Percentiles rank a stretch among this genome's conserved stretches.
phyloP scores from a whole-genome alignment of 108 stramenopile genomes.

The Mediolabrus comicus region DNA sequence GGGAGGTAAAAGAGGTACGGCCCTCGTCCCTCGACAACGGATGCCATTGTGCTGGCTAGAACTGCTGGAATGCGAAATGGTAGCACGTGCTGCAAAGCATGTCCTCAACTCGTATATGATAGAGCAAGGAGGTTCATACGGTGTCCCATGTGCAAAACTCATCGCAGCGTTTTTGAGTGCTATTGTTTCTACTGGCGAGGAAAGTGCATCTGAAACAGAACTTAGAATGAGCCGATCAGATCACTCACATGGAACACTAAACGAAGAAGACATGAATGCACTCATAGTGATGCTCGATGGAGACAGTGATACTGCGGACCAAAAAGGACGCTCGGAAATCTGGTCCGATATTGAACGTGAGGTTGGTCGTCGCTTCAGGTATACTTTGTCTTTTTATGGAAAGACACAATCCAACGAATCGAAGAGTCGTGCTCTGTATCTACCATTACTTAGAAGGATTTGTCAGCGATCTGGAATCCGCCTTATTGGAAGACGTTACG shows the following conservation, averaged over 20 bases:
- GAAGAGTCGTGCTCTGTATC: constrained; percentile 45
- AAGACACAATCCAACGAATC: constrained; percentile 3
- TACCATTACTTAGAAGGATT: constrained; percentile 81
- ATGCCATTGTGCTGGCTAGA: constrained; percentile 93
- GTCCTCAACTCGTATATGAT: constrained; percentile 75
- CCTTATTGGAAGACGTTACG: constrained; percentile 75
- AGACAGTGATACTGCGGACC: constrained; percentile 36
- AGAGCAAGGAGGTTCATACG: constrained; percentile 53
- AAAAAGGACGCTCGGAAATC: constrained; percentile 54
- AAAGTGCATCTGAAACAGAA: constrained; percentile 78
- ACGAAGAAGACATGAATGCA: constrained; percentile 47
- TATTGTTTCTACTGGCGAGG: constrained; percentile 77
- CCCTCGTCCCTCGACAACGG: constrained; percentile 49
- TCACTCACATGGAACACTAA: constrained; percentile 39
- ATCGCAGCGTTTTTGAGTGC: constrained; percentile 88
- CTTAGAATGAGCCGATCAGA: constrained; percentile 19
- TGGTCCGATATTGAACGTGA: constrained; percentile 83
- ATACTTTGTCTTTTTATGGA: constrained; percentile 72
- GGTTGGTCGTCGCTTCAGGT: constrained; percentile 72
- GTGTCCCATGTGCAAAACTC: constrained; percentile 67
- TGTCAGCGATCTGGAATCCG: constrained; percentile 90
- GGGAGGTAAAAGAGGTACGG: constrained; percentile 40
- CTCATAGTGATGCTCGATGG: constrained; percentile 39
- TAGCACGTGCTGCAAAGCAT: constrained; percentile 91
- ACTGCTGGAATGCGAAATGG: constrained; percentile 95